Conservation (phyloP, 352 stramenopile species). For the Aphanomyces stellatus region DNA sequence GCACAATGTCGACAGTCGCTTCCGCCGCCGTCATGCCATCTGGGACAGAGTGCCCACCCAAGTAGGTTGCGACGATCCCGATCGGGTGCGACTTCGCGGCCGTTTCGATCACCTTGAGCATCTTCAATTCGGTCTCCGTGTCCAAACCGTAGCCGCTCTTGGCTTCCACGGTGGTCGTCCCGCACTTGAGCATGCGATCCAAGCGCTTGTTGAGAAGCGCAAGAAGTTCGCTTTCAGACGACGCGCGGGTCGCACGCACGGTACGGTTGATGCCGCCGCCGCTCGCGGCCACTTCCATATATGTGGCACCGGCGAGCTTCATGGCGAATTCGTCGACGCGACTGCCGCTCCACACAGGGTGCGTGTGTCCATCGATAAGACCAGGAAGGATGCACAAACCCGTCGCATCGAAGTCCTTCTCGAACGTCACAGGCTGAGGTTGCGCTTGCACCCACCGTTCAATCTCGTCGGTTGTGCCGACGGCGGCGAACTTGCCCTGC, state of each 20-base stretch:
- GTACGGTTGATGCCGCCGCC: slow-evolving; percentile 75
- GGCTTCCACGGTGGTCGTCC: slow-evolving; percentile 69
- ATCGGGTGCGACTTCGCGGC: slow-evolving; percentile 41
- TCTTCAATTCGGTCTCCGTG: slow-evolving; percentile 73
- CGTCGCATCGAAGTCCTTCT: slow-evolving; percentile 56
- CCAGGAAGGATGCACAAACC: slow-evolving; percentile 63
- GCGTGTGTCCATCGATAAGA: slow-evolving; percentile 76
- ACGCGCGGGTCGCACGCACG: slow-evolving; percentile 56
- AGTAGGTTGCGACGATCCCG: slow-evolving; percentile 70
- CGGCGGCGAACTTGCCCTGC: slow-evolving; percentile 46
- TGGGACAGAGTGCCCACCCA: slow-evolving; percentile 68
- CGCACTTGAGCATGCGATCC: slow-evolving; percentile 62
- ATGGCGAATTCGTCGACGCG: slow-evolving; percentile 82
- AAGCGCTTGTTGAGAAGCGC: slow-evolving; percentile 41
- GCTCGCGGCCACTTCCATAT: slow-evolving; percentile 76
- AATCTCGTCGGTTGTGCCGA: slow-evolving; percentile 49
- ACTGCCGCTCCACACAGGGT: slow-evolving; percentile 77
- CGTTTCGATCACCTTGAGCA: slow-evolving; percentile 71
- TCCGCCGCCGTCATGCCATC: slow-evolving; percentile 54
- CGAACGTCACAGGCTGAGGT: slow-evolving; percentile 55
- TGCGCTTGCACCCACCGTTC: slow-evolving; percentile 43
- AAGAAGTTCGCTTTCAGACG: slow-evolving; percentile 51
- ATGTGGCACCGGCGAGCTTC: slow-evolving; percentile 77
- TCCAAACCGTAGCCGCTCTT: slow-evolving; percentile 83
- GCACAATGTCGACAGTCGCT: slow-evolving; percentile 59